Conservation (phyloP, 169 alveolate species). For the Cryptosporidium andersoni region DNA sequence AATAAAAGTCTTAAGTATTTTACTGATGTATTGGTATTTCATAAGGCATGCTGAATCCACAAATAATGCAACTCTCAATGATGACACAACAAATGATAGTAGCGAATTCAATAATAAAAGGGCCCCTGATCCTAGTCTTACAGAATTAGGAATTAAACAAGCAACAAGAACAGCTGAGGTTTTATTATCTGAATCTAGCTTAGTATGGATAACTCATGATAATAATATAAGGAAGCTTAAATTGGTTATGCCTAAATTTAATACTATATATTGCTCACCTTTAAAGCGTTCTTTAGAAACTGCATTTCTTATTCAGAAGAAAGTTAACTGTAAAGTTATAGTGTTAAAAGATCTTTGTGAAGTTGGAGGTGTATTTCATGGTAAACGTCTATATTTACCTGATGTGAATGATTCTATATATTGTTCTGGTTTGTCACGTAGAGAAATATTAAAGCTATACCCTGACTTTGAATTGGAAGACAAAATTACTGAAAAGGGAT, state of each 20-base stretch:
- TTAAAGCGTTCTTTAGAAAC: conserved; percentile 57
- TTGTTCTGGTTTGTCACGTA: conserved; percentile 29
- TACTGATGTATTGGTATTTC: conserved; percentile 24
- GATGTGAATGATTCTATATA: background rate
- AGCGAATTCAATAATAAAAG: conserved; percentile 28
- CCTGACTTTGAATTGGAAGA: conserved; percentile 46
- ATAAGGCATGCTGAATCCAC: conserved; percentile 68
- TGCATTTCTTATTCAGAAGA: conserved; percentile 14
- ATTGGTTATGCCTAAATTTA: conserved; percentile 2
- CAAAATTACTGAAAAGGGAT: conserved; percentile 39
- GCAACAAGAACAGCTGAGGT: conserved; percentile 27
- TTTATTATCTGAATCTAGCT: conserved; percentile 6
- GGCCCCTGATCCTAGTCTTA: conserved; percentile 48
- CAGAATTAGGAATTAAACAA: conserved; percentile 41
- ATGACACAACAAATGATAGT: conserved; percentile 22
- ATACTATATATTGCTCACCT: conserved; percentile 57
- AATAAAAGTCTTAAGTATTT: too few relatives aligned
- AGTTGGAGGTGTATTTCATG: conserved; percentile 64
- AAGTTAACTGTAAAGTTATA: conserved; percentile 13
- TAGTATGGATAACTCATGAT: conserved; percentile 29
- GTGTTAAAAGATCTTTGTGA: conserved; percentile 60
- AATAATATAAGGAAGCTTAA: conserved; percentile 22
- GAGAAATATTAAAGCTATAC: conserved; percentile 19
- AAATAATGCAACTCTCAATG: conserved; percentile 43
- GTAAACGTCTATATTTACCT: conserved; percentile 5